Conservation (phyloP, 106 monocot species). For the Dioscorea dumetorum region DNA sequence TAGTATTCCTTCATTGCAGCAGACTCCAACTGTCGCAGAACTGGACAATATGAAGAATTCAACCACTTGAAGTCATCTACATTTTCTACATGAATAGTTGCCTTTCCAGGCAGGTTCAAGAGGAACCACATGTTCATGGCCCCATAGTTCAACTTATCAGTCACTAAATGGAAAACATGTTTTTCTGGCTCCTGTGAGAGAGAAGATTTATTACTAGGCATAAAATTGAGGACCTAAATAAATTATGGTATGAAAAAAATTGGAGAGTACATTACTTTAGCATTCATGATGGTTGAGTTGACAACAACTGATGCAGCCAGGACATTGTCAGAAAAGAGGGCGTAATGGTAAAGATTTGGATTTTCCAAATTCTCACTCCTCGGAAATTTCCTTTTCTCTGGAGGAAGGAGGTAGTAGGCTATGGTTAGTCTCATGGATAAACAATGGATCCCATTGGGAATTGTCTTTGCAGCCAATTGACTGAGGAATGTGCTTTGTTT, state of each 20-base stretch:
- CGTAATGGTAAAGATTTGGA: conserved; percentile 60
- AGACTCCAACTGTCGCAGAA: conserved; percentile 56
- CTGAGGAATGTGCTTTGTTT: conserved; percentile 72
- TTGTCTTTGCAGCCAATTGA: conserved; percentile 69
- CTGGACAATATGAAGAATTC: conserved; percentile 65
- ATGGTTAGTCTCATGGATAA: conserved; percentile 67
- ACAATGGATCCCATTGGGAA: conserved; percentile 73
- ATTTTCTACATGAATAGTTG: conserved; percentile 67
- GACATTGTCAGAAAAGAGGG: conserved; percentile 75
- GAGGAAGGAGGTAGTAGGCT: conserved; percentile 53
- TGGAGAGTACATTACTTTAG: conserved; percentile 28
- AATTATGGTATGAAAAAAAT: background rate
- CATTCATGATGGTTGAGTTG: conserved; percentile 66
- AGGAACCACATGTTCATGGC: conserved; percentile 81
- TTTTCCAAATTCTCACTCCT: conserved; percentile 57
- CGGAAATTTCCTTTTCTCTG: conserved; percentile 49
- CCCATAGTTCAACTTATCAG: conserved; percentile 64
- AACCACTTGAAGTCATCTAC: conserved; percentile 65
- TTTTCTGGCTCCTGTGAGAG: conserved; percentile 53
- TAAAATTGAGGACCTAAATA: background rate
- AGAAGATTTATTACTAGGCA: background rate
- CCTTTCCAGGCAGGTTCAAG: conserved; percentile 60
- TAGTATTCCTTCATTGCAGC: conserved; percentile 61
- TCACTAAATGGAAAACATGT: conserved; percentile 65
- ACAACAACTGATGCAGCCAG: conserved; percentile 76